Evolutionary conservation across 306 rosid genomes (phyloP).

Genomic region (Hylodesmum podocarpum): DNA sequence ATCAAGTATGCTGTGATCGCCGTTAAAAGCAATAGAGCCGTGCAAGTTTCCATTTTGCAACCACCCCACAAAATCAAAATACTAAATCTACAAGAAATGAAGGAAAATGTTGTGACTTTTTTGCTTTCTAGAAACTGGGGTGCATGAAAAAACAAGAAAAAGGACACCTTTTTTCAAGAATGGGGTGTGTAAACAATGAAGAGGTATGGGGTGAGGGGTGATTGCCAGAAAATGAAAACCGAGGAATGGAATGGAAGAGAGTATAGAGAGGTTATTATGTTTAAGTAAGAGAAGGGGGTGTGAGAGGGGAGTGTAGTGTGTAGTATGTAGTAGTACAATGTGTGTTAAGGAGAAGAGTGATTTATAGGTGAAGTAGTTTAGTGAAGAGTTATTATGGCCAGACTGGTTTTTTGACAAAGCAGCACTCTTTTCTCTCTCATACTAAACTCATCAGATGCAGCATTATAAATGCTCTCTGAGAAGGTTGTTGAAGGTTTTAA

Average conservation of each 20-base stretch:
- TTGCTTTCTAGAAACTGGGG: not conserved
- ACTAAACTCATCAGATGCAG: constrained; percentile 36
- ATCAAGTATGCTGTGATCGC: constrained; percentile 70
- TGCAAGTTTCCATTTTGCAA: constrained; percentile 63
- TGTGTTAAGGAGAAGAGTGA: constrained; percentile 39
- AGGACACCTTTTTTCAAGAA: constrained; percentile 10
- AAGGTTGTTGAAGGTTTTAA: constrained; percentile 54
- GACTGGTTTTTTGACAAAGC: constrained; percentile 35
- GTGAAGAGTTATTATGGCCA: constrained; percentile 55
- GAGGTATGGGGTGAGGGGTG: not conserved
- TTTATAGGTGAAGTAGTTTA: constrained; percentile 66
- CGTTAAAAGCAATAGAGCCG: constrained; percentile 64
- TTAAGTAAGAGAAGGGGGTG: no score
- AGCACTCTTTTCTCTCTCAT: constrained; percentile 31
- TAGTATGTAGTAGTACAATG: constrained; percentile 29
- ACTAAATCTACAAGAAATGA: constrained; percentile 21
- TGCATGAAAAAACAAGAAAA: constrained; percentile 10
- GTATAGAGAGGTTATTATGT: not conserved
- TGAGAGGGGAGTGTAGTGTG: not conserved
- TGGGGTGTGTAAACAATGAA: not conserved
- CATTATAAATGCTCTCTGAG: constrained; percentile 52
- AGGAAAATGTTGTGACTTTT: not conserved
- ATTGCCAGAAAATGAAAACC: not conserved
- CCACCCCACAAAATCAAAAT: not conserved
- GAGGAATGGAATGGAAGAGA: not conserved